phyloP scores from a whole-genome alignment of 441 rosid species.

The Populus hybrid region DNA sequence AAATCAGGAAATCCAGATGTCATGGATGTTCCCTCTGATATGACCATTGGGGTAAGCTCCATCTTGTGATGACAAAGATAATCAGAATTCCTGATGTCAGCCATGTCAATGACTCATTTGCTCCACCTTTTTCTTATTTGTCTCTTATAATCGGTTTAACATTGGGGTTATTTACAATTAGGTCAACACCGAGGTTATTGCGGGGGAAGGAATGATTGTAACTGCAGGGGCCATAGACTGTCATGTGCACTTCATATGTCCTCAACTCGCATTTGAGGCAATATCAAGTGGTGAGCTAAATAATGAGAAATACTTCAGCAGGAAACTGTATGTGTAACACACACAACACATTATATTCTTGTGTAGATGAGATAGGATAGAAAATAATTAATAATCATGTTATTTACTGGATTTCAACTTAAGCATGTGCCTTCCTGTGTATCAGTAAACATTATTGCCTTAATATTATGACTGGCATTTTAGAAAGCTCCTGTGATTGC shows the following conservation, averaged over 20 bases:
- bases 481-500: conserved; percentile 2
- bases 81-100: neutral
- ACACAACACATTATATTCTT: neutral
- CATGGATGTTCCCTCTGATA: conserved; percentile 56
- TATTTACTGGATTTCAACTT: neutral
- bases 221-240: conserved; percentile 96
- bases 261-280: conserved; percentile 83
- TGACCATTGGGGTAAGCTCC: conserved; percentile 76
- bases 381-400: neutral
- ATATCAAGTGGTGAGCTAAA: conserved; percentile 83
- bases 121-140: conserved; percentile 3
- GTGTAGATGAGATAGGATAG: neutral
- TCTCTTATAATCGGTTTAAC: conserved; percentile 36
- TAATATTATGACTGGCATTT: neutral
- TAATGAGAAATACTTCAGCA: conserved; percentile 5
- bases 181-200: conserved; percentile 91
- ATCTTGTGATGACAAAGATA: conserved; percentile 16
- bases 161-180: conserved; percentile 47
- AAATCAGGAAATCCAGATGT: conserved; percentile 87
- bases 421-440: neutral
- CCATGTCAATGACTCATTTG: conserved; percentile 6
- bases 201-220: conserved; percentile 84
- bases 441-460: neutral
- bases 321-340: conserved; percentile 4
- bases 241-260: conserved; percentile 97